Evolutionary conservation across 768 basidiomycete species (phyloP), one percentile per base, ranked within the genome.

Genomic region (Podaxis rugospora): DNA sequence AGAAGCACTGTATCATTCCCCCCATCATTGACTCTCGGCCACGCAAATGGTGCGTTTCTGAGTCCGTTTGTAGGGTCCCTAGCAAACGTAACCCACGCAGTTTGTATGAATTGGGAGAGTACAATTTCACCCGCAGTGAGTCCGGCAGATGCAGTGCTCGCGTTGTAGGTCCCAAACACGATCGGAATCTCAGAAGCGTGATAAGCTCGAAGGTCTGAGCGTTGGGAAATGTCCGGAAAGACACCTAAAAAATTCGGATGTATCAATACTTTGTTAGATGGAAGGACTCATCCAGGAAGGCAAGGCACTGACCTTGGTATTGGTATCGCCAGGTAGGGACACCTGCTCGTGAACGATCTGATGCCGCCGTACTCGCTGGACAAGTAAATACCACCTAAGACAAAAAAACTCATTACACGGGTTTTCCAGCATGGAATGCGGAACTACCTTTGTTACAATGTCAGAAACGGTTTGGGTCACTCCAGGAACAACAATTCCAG

Each of bases 101-200:
- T 55, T 54, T 63, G 57, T 10, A 64, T 32, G 40, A 27, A 46
- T 14, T 44, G 39, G 7, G 57, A 56, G 13, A 58, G 50, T 46
- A 53, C 51, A 42, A 59, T 60, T 61, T 59, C 58, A 2, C 5
- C 16, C 10, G 40, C 27, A 4, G 58, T 59, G 28, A 39, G 50
- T 3, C 46, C 56, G 16, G 58, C 58, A 28, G 51, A 4, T 42
- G 50, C 51, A 2, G 50, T 59, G 27, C 51, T 59, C 32, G 50
- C 50, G 13, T 59, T 59, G 50, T 55, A 56, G 1, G 75, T 74
- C 2, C 75, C 76, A 52, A 78, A 80, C 35, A 76, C 70, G 28
- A 76, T 63, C 0, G 78, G 76, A 32, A 80, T 72, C 42, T 78
- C 73, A 0, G 76, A 72, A 0, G 72, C 69, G 42, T 79, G 78